Conservation (phyloP, 75 land plant species). For the Sequoiadendron giganteum region DNA sequence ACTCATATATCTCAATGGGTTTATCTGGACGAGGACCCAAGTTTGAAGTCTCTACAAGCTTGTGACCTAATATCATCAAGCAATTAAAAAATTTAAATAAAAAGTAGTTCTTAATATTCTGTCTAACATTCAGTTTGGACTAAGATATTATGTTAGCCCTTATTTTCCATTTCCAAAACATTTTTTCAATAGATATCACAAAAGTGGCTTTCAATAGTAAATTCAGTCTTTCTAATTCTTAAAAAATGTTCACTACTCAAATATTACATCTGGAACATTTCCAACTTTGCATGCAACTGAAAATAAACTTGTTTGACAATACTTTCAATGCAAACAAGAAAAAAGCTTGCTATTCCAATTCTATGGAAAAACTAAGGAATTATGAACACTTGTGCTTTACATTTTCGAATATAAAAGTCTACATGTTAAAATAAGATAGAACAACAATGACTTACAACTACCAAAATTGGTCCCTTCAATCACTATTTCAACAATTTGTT, state of each 20-base stretch:
- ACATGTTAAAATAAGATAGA: neutral
- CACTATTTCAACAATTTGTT: neutral
- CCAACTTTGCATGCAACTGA: neutral
- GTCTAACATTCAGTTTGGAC: neutral
- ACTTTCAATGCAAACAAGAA: neutral
- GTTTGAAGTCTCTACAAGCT: conserved; percentile 79
- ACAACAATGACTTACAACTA: neutral
- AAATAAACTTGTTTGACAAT: neutral
- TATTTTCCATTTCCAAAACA: neutral
- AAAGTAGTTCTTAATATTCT: neutral
- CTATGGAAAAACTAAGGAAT: neutral
- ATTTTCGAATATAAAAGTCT: neutral
- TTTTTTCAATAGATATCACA: neutral
- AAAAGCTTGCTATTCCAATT: neutral
- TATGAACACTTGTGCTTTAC: neutral
- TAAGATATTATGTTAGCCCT: neutral
- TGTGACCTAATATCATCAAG: conserved; percentile 49
- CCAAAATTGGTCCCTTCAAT: neutral
- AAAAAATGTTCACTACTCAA: neutral
- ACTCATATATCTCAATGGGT: conserved; percentile 98
- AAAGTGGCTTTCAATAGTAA: neutral
- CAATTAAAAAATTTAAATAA: neutral
- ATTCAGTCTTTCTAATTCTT: neutral
- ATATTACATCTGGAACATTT: neutral
- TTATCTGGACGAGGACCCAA: conserved; percentile 91